A percentile compares a stretch with the other conserved stretches of the same genome.
Evolutionary conservation across 768 basidiomycete genomes (phyloP).

Genomic region (Boletus sp.): DNA sequence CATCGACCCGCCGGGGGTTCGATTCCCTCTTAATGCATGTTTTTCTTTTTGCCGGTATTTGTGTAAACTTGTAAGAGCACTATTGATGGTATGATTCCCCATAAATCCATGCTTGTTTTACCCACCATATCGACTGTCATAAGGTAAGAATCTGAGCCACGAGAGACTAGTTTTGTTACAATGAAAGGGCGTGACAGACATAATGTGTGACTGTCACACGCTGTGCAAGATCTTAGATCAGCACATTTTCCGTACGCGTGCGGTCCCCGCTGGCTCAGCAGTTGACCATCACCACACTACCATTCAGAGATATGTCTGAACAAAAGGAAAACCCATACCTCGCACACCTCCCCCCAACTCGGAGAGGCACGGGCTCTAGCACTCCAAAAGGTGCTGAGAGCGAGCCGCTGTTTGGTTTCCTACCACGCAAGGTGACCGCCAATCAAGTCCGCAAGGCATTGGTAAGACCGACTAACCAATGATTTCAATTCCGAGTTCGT

Average conservation of each 20-base stretch:
- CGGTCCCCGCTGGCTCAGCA: not conserved
- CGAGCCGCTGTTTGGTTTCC: constrained; percentile 71
- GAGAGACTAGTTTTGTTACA: too few species aligned
- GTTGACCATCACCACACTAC: constrained; percentile 1
- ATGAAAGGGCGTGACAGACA: not conserved
- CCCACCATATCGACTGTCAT: too few species aligned
- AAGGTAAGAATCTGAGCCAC: too few species aligned
- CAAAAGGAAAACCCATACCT: constrained; percentile 53
- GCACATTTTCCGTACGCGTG: constrained; percentile 10
- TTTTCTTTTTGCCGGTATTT: too few species aligned
- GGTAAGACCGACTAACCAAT: constrained; percentile 42
- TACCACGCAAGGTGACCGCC: constrained; percentile 66
- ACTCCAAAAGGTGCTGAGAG: constrained; percentile 27
- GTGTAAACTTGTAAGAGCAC: too few species aligned
- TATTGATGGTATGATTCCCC: not conserved
- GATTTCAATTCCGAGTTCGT: not conserved
- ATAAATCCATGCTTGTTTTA: not conserved
- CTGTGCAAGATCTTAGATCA: constrained; percentile 5
- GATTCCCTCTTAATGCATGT: constrained; percentile 80
- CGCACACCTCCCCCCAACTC: constrained; percentile 38
- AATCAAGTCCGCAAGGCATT: constrained; percentile 66
- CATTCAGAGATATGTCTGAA: constrained; percentile 10
- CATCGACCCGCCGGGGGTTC: constrained; percentile 87
- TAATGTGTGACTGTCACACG: constrained; percentile 2
- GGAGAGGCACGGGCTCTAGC: constrained; percentile 25